These are phyloP conservation scores for Rachicladosporium sp. DNA, from an alignment of 2,329 filamentous ascomycete species.

Conservation along the genomic window DNA sequence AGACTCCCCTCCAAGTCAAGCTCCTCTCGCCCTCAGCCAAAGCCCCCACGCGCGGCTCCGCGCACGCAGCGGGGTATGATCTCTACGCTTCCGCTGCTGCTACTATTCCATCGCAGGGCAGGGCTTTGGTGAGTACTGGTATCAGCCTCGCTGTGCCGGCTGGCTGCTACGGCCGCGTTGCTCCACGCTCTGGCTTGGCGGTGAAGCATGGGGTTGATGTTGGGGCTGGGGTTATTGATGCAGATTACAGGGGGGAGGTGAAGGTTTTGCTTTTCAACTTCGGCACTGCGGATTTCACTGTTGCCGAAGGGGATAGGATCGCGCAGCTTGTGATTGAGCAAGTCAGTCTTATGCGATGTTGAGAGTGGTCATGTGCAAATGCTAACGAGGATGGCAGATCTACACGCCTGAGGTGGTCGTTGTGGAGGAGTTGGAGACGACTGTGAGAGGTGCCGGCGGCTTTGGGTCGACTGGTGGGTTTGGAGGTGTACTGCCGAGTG, in stretches of 20 bases:
- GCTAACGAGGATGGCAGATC: conserved; percentile 41
- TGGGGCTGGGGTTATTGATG: conserved; percentile 92
- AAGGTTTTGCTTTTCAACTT: conserved; percentile 95
- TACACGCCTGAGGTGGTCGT: conserved; percentile 87
- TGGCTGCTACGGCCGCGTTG: conserved; percentile 83
- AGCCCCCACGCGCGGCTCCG: conserved; percentile 77
- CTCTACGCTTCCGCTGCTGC: conserved; percentile 64
- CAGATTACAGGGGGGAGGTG: conserved; percentile 87
- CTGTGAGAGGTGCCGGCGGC: conserved; percentile 76
- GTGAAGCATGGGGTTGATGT: conserved; percentile 91
- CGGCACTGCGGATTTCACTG: conserved; percentile 63
- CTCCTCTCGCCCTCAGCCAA: conserved; percentile 70
- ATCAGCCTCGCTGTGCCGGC: conserved; percentile 82
- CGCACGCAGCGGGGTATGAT: conserved; percentile 87
- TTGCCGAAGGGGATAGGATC: conserved; percentile 78
- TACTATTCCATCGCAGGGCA: conserved; percentile 67
- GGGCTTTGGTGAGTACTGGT: conserved; percentile 79
- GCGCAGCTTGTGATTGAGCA: conserved; percentile 90
- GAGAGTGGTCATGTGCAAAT: background rate
- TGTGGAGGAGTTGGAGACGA: conserved; percentile 78
- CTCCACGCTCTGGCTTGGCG: conserved; percentile 81
- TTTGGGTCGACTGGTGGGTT: conserved; percentile 73
- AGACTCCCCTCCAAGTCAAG: conserved; percentile 68
- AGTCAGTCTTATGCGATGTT: conserved; percentile 26
- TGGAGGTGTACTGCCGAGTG: conserved; percentile 19